Conservation (phyloP, 176 grass and related monocot genomes). For the Pharus latifolius region DNA sequence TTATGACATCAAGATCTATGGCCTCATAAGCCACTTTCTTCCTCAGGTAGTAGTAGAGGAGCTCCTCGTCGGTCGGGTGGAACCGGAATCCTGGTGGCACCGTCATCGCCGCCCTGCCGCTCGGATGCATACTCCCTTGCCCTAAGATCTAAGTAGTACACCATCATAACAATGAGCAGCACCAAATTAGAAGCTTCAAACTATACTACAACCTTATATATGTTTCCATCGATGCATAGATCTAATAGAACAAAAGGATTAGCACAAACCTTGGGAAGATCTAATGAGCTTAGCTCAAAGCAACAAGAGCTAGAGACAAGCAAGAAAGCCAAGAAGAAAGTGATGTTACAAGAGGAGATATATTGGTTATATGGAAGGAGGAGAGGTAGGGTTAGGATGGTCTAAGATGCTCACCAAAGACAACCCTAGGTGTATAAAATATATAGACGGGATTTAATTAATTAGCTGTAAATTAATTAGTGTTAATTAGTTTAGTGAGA, state of each 20-base stretch:
- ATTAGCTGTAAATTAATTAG: conserved; percentile 48
- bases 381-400: conserved; percentile 24
- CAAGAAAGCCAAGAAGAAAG: conserved; percentile 51
- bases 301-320: conserved; percentile 32
- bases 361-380: conserved; percentile 28
- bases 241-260: conserved; percentile 17
- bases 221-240: conserved; percentile 6
- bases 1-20: conserved; percentile 98
- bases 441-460: conserved; percentile 19
- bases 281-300: conserved; percentile 22
- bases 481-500: conserved; percentile 33
- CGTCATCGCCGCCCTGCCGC: conserved; percentile 35
- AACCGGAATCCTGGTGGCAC: conserved; percentile 94
- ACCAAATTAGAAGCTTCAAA: background rate
- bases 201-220: conserved; percentile 20
- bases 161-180: background rate
- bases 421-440: conserved; percentile 30
- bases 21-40: conserved; percentile 94
- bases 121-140: conserved; percentile 58
- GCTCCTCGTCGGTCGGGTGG: conserved; percentile 92
- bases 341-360: background rate
- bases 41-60: conserved; percentile 97
- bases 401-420: conserved; percentile 40
- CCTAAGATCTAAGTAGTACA: conserved; percentile 18
- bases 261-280: conserved; percentile 57